A percentile compares a stretch with the other conserved stretches of the same genome.
Evolutionary conservation across 306 rosid genomes (phyloP).

Genomic region (Clitoria ternatea): DNA sequence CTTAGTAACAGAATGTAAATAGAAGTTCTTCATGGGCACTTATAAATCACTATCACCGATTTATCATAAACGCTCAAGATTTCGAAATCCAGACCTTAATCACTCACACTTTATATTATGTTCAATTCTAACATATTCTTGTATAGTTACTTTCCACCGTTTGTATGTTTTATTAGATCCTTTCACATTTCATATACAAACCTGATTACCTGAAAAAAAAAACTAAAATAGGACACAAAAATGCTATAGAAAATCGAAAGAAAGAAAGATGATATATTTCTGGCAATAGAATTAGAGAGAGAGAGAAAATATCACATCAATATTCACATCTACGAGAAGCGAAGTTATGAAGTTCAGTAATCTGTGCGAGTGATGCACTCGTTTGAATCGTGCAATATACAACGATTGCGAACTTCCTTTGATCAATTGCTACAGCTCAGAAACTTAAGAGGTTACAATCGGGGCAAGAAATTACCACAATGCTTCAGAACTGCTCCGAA

Average conservation of each 20-base stretch:
- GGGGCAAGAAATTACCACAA: constrained; percentile 10
- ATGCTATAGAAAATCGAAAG: not conserved
- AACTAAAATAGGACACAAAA: not conserved
- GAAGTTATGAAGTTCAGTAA: not conserved
- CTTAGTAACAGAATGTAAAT: not conserved
- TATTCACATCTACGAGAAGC: not conserved
- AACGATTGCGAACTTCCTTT: not conserved
- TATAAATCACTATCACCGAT: not conserved
- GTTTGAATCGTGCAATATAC: not conserved
- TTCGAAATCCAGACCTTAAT: not conserved
- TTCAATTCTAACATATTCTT: not conserved
- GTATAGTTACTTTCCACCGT: not conserved
- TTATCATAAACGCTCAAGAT: not conserved
- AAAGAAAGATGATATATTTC: not conserved
- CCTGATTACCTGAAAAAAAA: not conserved
- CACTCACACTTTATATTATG: not conserved
- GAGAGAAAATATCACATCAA: not conserved
- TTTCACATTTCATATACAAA: not conserved
- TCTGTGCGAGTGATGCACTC: not conserved
- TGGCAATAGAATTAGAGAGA: not conserved
- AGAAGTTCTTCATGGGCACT: constrained; percentile 1
- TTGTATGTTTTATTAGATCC: not conserved
- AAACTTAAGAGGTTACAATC: not conserved
- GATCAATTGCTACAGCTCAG: not conserved
- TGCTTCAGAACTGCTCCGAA: too few species aligned